Evolutionary conservation across 1,139 yeast genomes (phyloP), one percentile per base, ranked within the genome.

Genomic region (Lodderomyces pseudojiufengensis): DNA sequence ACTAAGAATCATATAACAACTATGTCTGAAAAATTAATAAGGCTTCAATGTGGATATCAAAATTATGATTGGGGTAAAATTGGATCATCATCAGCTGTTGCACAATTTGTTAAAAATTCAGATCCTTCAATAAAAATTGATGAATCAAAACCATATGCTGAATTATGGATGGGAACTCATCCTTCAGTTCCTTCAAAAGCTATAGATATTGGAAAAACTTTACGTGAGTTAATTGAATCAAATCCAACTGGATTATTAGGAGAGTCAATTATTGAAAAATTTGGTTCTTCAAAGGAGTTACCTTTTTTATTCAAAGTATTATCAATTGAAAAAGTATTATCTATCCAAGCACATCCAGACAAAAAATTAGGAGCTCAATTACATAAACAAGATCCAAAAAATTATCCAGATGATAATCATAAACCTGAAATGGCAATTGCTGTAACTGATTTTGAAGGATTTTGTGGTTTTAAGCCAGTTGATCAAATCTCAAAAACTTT

Each of bases 361-460:
- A 92, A 92, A 65, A 62, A 70, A 21, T 70, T 92, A 40, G 99
- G 85, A 27, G 79, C 75, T 31, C 77, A 77, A 46, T 71, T 92
- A 52, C 95, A 84, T 55, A 73, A 75, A 10, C 64, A 72, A 23
- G 97, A 92, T 63, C 97, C 98, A 38, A 80, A 80, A 51, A 85
- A 92, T 64, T 92, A 94, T 60, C 98, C 97, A 3, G 99, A 92
- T 63, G 95, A 80, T 57, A 92, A 92, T 69, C 99, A 92, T 65
- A 92, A 92, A 70, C 99, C 99, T 15, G 99, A 92, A 63, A 94
- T 92, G 97, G 97, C 98, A 36, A 80, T 92, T 57, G 98, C 98
- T 9, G 80, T 92, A 37, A 90, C 97, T 13, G 86, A 78, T 43
- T 92, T 92, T 52, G 97, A 92, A 67, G 98, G 97, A 0, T 90